A percentile compares a stretch with the other conserved stretches of the same genome.
Evolutionary conservation across 257 asterid species (phyloP).

Genomic region (Jacaranda mimosifolia): DNA sequence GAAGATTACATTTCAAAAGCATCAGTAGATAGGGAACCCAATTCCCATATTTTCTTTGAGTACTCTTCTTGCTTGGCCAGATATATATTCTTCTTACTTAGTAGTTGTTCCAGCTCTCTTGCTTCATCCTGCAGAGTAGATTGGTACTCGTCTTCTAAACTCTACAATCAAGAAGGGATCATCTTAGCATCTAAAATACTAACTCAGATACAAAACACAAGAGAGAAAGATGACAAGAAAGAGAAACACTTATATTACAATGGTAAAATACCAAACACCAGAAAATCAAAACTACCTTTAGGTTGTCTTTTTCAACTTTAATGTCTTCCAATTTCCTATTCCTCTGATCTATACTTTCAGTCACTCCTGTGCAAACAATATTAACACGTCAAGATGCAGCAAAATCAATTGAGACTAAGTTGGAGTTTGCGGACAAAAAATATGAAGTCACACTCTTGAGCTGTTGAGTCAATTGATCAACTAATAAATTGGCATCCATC

Average conservation of each 20-base stretch:
- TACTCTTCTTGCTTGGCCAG: conserved; percentile 91
- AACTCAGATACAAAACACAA: conserved; percentile 32
- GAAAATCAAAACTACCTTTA: conserved; percentile 65
- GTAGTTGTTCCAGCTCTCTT: conserved; percentile 85
- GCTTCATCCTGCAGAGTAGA: conserved; percentile 91
- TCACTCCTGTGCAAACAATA: conserved; percentile 58
- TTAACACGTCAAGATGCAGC: conserved; percentile 10
- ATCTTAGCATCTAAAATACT: conserved; percentile 36
- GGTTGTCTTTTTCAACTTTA: conserved; percentile 72
- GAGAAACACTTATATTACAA: conserved; percentile 11
- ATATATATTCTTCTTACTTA: conserved; percentile 77
- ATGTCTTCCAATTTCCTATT: conserved; percentile 68
- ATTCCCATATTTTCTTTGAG: conserved; percentile 92
- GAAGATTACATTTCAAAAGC: conserved; percentile 90
- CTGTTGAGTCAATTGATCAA: conserved; percentile 69
- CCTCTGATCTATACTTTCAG: conserved; percentile 63
- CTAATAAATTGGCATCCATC: conserved; percentile 62
- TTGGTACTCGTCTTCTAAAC: conserved; percentile 75
- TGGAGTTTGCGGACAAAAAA: conserved; percentile 30
- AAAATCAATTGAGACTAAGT: conserved; percentile 21
- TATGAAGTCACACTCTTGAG: conserved; percentile 66
- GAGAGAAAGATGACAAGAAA: conserved; percentile 12
- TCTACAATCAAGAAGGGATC: conserved; percentile 53
- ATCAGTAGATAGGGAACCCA: conserved; percentile 97
- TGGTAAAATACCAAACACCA: conserved; percentile 13